Conservation (phyloP, 306 rosid genomes). For the Luffa aegyptiaca region DNA sequence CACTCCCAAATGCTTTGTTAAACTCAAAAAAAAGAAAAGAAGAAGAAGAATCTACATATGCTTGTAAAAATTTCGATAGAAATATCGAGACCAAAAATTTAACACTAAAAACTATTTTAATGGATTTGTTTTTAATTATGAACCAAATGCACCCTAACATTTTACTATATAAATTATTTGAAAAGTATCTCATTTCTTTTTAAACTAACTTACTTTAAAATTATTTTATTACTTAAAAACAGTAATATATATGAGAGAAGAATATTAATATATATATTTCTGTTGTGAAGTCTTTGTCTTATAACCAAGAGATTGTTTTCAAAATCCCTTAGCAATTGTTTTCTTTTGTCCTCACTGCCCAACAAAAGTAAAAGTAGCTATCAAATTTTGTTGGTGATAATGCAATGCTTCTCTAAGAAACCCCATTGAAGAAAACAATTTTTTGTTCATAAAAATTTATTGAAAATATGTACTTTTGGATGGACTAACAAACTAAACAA, state of each 20-base stretch:
- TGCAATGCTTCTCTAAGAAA: background rate
- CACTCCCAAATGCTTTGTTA: no score
- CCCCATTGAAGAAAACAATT: background rate
- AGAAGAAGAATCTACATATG: no score
- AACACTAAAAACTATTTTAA: no score
- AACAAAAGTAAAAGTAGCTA: background rate
- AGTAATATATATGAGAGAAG: background rate
- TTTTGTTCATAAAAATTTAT: background rate
- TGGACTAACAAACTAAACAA: background rate
- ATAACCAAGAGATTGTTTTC: background rate
- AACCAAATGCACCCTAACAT: no score
- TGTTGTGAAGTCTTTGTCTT: background rate
- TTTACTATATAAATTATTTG: no score
- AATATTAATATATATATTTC: background rate
- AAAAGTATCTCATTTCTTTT: no score
- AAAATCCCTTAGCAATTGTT: background rate
- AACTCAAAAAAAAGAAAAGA: no score
- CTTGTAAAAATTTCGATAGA: no score
- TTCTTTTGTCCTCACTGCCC: conserved; percentile 1
- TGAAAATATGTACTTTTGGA: background rate
- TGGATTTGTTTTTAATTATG: no score
- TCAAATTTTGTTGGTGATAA: background rate
- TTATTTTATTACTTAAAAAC: background rate
- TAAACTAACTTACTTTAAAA: no score
- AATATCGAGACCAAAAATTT: no score